Percentiles rank a stretch among this genome's conserved stretches.
Conservation (phyloP, 345 rosid species). For the Pistacia vera region DNA sequence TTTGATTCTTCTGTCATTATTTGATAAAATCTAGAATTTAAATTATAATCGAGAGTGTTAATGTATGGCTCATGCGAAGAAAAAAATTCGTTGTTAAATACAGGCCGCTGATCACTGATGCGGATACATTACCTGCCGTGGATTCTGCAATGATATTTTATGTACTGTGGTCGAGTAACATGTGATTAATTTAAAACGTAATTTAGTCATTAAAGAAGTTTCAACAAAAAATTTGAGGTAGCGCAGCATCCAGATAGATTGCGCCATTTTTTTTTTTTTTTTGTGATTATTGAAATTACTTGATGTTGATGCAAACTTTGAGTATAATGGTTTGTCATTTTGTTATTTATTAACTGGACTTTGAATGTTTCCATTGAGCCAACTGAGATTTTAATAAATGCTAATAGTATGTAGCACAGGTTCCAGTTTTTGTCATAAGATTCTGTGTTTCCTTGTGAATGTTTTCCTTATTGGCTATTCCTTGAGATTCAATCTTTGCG, state of each 20-base stretch:
- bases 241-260: background rate
- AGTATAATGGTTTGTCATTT: constrained; percentile 27
- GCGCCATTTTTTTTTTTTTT: background rate
- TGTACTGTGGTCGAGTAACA: background rate
- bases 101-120: background rate
- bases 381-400: constrained; percentile 1
- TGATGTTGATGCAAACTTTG: constrained; percentile 19
- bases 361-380: background rate
- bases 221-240: background rate
- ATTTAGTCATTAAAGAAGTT: background rate
- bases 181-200: background rate
- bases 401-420: background rate
- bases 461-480: background rate
- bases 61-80: no score
- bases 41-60: no score
- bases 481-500: background rate
- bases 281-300: constrained; percentile 4
- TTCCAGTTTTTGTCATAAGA: background rate
- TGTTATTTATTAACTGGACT: constrained; percentile 2
- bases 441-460: background rate
- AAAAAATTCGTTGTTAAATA: no score
- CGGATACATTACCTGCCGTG: background rate
- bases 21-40: no score
- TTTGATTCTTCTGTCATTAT: constrained; percentile 3
- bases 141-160: background rate